Percentiles rank a stretch among this genome's conserved stretches.
Conservation (phyloP, 305 asterid genomes). For the Galium porrigens region DNA sequence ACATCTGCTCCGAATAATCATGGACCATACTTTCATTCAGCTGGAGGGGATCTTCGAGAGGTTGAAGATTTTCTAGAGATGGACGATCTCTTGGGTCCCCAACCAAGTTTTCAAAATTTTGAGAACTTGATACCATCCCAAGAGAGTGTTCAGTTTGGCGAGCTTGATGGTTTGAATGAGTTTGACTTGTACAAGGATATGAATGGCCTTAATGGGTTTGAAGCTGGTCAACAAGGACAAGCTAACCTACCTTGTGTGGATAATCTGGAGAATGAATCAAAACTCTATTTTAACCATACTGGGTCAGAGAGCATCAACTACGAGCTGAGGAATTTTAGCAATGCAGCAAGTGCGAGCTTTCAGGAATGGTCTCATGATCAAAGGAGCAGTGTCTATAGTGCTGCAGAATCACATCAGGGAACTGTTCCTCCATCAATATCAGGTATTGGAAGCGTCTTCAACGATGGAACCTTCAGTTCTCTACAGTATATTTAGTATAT, state of each 20-base stretch:
- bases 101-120: slow-evolving; percentile 16
- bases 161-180: slow-evolving; percentile 38
- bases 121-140: slow-evolving; percentile 19
- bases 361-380: slow-evolving; percentile 35
- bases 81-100: slow-evolving; percentile 50
- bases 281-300: slow-evolving; percentile 19
- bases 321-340: slow-evolving; percentile 24
- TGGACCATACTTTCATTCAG: slow-evolving; percentile 8
- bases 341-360: slow-evolving; percentile 22
- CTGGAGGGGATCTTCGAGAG: slow-evolving; percentile 39
- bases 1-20: slow-evolving; percentile 23
- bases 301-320: slow-evolving; percentile 19
- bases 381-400: slow-evolving; percentile 21
- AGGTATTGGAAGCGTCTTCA: slow-evolving; percentile 45
- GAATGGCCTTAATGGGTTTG: slow-evolving; percentile 26
- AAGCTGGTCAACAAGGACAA: slow-evolving; percentile 24
- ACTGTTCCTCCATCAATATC: slow-evolving; percentile 3
- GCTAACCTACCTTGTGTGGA: slow-evolving; percentile 20
- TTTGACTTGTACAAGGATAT: slow-evolving; percentile 47
- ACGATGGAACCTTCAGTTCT: slow-evolving; percentile 23
- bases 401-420: slow-evolving; percentile 28
- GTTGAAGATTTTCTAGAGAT: slow-evolving; percentile 48
- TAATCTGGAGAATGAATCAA: slow-evolving; percentile 21
- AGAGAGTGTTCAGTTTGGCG: slow-evolving; percentile 34
- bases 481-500: slow-evolving; percentile 18